These are phyloP conservation scores for Pholiota molesta DNA, from an alignment of 768 basidiomycete species.

Conservation along the genomic window DNA sequence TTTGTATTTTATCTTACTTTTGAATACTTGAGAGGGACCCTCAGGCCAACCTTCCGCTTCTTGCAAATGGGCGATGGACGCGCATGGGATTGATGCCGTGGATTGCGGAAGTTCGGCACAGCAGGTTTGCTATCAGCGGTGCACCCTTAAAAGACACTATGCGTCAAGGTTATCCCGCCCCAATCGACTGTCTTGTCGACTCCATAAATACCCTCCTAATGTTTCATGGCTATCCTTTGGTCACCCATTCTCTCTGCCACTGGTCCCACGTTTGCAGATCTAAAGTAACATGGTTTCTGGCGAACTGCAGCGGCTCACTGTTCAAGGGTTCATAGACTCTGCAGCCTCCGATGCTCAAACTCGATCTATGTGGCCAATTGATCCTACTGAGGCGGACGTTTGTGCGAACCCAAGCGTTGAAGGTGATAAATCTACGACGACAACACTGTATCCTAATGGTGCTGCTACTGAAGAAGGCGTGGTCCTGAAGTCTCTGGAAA, in stretches of 20 bases:
- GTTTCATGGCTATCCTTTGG: background rate
- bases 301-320: background rate
- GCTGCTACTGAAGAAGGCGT: conserved; percentile 24
- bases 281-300: background rate
- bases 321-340: background rate
- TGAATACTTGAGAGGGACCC: too few relatives aligned
- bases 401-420: background rate
- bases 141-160: background rate
- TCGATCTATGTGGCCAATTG: background rate
- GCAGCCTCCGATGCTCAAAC: background rate
- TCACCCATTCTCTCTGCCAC: background rate
- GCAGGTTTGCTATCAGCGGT: background rate
- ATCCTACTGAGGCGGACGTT: background rate
- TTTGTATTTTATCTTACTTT: too few relatives aligned
- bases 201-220: background rate
- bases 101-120: background rate
- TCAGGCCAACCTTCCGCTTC: too few relatives aligned
- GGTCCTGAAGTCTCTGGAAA: conserved; percentile 30
- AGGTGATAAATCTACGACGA: conserved; percentile 23
- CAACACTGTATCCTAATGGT: conserved; percentile 17
- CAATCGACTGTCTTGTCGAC: background rate
- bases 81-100: background rate
- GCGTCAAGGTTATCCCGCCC: conserved; percentile 1
- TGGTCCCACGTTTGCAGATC: background rate
- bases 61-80: background rate